A percentile compares a stretch with the other conserved stretches of the same genome.
These are phyloP conservation scores for Tieghemiomyces parasiticus DNA, from an alignment of 192 early-diverging fungal species.

Conservation along the genomic window DNA sequence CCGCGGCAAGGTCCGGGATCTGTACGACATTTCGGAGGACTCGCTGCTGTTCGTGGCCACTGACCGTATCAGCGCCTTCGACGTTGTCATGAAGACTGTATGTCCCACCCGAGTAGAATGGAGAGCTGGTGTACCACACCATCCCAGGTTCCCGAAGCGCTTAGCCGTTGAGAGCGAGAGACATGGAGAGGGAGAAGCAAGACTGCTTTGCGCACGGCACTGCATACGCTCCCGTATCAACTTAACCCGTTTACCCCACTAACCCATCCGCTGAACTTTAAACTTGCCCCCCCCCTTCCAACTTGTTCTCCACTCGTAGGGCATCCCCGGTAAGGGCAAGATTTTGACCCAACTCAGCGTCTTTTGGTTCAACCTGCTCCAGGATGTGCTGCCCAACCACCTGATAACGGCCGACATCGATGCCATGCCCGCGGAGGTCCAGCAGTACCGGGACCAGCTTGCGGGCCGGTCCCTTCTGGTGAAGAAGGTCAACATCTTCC, in stretches of 20 bases:
- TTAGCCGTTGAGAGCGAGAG: too few species aligned
- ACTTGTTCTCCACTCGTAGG: too few species aligned
- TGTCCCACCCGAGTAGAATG: constrained; percentile 10
- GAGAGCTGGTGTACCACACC: neutral
- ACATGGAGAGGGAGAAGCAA: too few species aligned
- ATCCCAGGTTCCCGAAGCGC: neutral
- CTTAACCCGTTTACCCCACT: too few species aligned
- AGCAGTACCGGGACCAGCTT: constrained; percentile 79
- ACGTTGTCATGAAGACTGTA: constrained; percentile 97
- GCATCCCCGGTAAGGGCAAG: constrained; percentile 92
- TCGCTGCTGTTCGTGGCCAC: constrained; percentile 92
- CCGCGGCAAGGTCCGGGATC: constrained; percentile 91
- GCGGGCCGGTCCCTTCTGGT: constrained; percentile 86
- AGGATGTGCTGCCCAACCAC: constrained; percentile 88
- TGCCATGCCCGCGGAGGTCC: constrained; percentile 75
- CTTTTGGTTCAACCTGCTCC: constrained; percentile 91
- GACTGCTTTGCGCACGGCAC: too few species aligned
- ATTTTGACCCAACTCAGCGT: constrained; percentile 87
- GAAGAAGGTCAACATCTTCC: constrained; percentile 76
- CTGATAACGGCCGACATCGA: constrained; percentile 88
- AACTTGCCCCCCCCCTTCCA: too few species aligned
- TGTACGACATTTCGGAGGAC: constrained; percentile 82
- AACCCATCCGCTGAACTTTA: neutral
- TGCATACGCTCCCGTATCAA: too few species aligned
- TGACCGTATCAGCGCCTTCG: constrained; percentile 94